Percentiles rank a stretch among this genome's conserved stretches.
phyloP scores from a whole-genome alignment of 176 grass and related monocot genomes.

The Musa beccarii region DNA sequence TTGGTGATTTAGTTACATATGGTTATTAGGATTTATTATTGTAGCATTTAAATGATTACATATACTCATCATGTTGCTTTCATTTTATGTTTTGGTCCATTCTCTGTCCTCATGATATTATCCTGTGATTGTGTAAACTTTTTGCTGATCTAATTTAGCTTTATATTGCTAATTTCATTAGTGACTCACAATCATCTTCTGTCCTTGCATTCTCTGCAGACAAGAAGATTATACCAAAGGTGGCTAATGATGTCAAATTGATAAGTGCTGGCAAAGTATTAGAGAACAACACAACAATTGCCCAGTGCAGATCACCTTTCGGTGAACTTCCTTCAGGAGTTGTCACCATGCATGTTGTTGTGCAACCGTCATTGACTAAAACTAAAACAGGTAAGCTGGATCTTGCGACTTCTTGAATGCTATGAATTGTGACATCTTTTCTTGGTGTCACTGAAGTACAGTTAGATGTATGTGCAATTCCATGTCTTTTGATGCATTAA shows the following conservation, averaged over 20 bases:
- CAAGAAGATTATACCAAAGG: slow-evolving; percentile 58
- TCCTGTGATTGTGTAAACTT: background rate
- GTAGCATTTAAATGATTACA: too few species aligned
- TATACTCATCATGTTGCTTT: too few species aligned
- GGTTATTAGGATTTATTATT: background rate
- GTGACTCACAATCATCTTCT: background rate
- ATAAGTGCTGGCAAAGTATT: slow-evolving; percentile 65
- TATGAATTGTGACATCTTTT: background rate
- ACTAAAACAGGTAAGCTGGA: slow-evolving; percentile 45
- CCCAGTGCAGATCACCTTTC: slow-evolving; percentile 63
- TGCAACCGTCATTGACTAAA: slow-evolving; percentile 55
- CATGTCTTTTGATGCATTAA: background rate
- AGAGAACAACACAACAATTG: slow-evolving; percentile 60
- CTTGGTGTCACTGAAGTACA: background rate
- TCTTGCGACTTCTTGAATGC: background rate
- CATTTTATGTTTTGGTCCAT: too few species aligned
- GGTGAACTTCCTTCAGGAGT: slow-evolving; percentile 44
- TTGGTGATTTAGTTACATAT: too few species aligned
- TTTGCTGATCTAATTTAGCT: background rate
- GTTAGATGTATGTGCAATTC: background rate
- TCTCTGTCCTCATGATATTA: background rate
- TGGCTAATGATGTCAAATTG: slow-evolving; percentile 60
- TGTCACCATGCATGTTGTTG: slow-evolving; percentile 71
- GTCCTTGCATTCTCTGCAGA: slow-evolving; percentile 25
- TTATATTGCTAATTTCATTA: background rate